phyloP scores from a whole-genome alignment of 768 basidiomycete species.

The Boletus subparvulus region DNA sequence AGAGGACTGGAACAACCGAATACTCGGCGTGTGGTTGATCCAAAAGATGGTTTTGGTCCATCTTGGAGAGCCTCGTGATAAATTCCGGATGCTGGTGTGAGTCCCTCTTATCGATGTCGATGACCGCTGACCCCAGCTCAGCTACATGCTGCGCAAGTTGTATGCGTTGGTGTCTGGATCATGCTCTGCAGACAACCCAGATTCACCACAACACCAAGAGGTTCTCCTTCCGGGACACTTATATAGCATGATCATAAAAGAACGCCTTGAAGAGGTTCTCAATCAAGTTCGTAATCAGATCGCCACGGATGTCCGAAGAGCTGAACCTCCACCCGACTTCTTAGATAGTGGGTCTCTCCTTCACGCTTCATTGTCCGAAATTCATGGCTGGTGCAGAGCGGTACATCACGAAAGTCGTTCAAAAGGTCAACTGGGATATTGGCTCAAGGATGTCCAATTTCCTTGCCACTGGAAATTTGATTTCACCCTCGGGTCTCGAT shows the following conservation, averaged over 20 bases:
- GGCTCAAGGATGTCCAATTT: conserved; percentile 90
- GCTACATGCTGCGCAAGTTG: conserved; percentile 96
- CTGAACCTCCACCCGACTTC: conserved; percentile 80
- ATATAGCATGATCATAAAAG: conserved; percentile 98
- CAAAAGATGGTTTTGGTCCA: conserved; percentile 90
- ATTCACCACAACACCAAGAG: conserved; percentile 98
- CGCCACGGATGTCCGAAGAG: conserved; percentile 68
- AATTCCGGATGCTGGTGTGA: conserved; percentile 92
- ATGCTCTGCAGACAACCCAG: conserved; percentile 93
- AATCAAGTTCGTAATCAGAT: conserved; percentile 71
- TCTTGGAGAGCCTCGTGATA: conserved; percentile 81
- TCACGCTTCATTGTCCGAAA: background rate
- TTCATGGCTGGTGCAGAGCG: conserved; percentile 48
- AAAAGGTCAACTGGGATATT: conserved; percentile 87
- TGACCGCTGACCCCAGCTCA: conserved; percentile 33
- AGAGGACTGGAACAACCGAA: conserved; percentile 87
- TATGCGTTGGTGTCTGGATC: conserved; percentile 87
- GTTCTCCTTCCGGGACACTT: conserved; percentile 90
- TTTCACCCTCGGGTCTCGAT: conserved; percentile 94
- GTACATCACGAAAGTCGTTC: conserved; percentile 75
- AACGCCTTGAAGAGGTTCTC: conserved; percentile 88
- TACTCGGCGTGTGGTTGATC: conserved; percentile 79
- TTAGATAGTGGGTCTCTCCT: conserved; percentile 63
- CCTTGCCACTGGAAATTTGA: conserved; percentile 93
- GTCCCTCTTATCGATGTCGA: background rate